Conservation (phyloP, 2,329 filamentous ascomycete genomes). For the Ceratocystis eucalypticola region DNA sequence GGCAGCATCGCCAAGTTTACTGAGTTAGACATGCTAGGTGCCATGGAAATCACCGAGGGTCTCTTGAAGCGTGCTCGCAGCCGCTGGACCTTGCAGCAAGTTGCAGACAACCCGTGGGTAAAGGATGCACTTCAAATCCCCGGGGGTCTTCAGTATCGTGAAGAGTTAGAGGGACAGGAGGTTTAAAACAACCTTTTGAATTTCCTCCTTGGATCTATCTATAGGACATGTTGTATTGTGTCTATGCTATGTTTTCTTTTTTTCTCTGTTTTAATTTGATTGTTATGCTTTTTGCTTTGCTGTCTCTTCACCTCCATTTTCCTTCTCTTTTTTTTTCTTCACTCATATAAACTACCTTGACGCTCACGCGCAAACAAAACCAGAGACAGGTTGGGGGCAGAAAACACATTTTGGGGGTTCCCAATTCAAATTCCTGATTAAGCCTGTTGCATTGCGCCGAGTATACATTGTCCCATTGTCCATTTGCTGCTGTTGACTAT, state of each 20-base stretch:
- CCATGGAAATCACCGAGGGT: slow-evolving; percentile 69
- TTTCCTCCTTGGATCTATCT: not conserved
- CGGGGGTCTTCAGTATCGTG: slow-evolving; percentile 44
- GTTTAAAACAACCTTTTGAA: slow-evolving; percentile 24
- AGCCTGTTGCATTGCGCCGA: not conserved
- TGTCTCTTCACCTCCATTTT: not conserved
- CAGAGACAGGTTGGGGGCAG: not conserved
- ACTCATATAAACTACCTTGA: slow-evolving; percentile 13
- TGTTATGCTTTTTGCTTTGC: slow-evolving; percentile 2
- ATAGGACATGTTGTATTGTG: slow-evolving; percentile 7
- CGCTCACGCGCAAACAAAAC: not conserved
- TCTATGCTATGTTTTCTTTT: slow-evolving; percentile 18
- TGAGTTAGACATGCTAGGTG: slow-evolving; percentile 54
- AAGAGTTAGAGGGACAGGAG: slow-evolving; percentile 45
- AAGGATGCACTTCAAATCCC: slow-evolving; percentile 56
- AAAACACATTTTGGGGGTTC: not conserved
- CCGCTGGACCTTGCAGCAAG: slow-evolving; percentile 61
- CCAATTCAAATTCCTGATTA: not conserved
- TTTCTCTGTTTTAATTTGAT: slow-evolving; percentile 4
- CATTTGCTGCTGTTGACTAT: not conserved
- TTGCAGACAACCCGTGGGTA: slow-evolving; percentile 65
- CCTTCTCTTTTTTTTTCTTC: slow-evolving; percentile 10
- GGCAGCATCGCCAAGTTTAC: slow-evolving; percentile 46
- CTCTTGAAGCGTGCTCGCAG: slow-evolving; percentile 70
- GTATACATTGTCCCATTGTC: not conserved